phyloP scores from a whole-genome alignment of 768 basidiomycete genomes.

The Pleurotus sapidus region DNA sequence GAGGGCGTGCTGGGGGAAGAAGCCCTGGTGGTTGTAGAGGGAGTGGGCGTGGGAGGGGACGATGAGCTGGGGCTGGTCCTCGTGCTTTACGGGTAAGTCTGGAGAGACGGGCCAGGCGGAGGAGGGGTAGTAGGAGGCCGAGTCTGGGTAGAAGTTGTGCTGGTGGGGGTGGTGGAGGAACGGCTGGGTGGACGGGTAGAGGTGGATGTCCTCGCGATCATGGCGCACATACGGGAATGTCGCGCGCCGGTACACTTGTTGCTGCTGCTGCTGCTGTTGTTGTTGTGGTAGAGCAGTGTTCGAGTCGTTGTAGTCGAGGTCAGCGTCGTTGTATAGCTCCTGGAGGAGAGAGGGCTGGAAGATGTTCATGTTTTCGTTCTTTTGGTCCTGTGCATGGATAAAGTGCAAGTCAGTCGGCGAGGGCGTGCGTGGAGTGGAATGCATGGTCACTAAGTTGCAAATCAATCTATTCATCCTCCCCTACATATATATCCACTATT shows the following conservation, averaged over 20 bases:
- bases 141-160: conserved; percentile 21
- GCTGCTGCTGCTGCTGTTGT: conserved; percentile 17
- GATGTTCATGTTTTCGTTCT: conserved; percentile 48
- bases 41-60: conserved; percentile 19
- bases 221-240: conserved; percentile 79
- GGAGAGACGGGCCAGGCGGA: conserved; percentile 22
- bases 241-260: conserved; percentile 54
- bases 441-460: not conserved
- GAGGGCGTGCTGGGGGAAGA: conserved; percentile 49
- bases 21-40: conserved; percentile 29
- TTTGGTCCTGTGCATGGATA: conserved; percentile 22
- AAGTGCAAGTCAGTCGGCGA: conserved; percentile 44
- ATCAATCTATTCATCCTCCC: not conserved
- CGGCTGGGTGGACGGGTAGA: conserved; percentile 26
- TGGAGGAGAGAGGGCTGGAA: conserved; percentile 60
- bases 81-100: conserved; percentile 29
- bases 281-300: too few species aligned
- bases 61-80: conserved; percentile 18
- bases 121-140: conserved; percentile 20
- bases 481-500: not conserved
- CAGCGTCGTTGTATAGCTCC: conserved; percentile 64
- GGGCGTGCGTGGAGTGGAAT: conserved; percentile 68
- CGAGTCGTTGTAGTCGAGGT: conserved; percentile 33
- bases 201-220: conserved; percentile 46
- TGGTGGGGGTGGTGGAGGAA: conserved; percentile 41